Base-by-base conservation (phyloP, 352 stramenopile species). In the Phytopythium delawarense region DNA sequence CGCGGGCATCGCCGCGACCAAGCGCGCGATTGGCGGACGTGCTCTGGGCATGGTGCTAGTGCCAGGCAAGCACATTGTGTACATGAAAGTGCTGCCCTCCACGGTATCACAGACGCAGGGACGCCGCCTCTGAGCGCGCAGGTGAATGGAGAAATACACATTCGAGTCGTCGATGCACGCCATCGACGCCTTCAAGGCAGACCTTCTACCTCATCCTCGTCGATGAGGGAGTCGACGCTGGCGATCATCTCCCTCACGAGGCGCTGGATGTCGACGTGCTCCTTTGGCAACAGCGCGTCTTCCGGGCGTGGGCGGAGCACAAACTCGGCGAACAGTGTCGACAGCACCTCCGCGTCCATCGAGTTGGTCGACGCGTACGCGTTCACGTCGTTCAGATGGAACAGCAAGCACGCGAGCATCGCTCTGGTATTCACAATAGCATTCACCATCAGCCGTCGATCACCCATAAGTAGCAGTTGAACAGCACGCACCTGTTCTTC, bases 311-410 rank as follows among this genome's bases (percentile, higher is more conserved):
- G 74, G 0, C 78, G 77, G n/a, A 94, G 60, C 34, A 94, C 73
- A 48, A 71, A 87, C 16, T 81, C 64, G 32, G 67, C 23, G 55
- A 94, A 94, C 34, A 79, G 68, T 21, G 61, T 49, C 3, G 84
- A 71, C 15, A 94, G 79, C 45, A 66, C 51, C 6, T 72, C 63
- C 16, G 84, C 81, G 63, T 88, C 72, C 78, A 94, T 89, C 37
- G 59, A 64, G 70, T 94, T 94, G 64, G 88, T 79, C 30, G 77
- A 77, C n/a, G 77, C 70, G 64, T 94, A 94, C 39, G 76, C 79
- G 52, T 83, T 87, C 45, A 94, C 80, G 62, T 94, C 84, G 67
- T 94, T 94, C 55, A 91, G 58, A 57, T 94, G 84, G 66, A 88
- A 89, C 28, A 94, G 76, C 60, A 94, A 59, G 51, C 80, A 91